These are phyloP conservation scores for Agastache rugosa DNA, from an alignment of 257 asterid species.

Conservation along the genomic window DNA sequence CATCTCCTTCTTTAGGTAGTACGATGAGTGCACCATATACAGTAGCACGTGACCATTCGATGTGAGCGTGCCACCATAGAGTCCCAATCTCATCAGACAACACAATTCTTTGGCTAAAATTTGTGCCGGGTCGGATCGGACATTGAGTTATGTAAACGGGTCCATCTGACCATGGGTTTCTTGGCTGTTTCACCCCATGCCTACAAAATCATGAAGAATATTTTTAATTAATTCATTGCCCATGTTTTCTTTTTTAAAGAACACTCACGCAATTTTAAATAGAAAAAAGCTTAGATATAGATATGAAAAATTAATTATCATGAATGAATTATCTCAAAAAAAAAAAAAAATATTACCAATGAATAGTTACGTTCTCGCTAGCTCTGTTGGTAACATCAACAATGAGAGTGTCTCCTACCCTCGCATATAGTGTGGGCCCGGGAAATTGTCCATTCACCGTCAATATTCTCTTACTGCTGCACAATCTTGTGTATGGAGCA, in stretches of 20 bases:
- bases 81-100: slow-evolving; percentile 63
- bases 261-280: too few species aligned
- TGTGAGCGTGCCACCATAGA: slow-evolving; percentile 75
- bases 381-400: slow-evolving; percentile 47
- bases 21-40: slow-evolving; percentile 57
- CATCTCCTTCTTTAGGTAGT: slow-evolving; percentile 38
- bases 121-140: slow-evolving; percentile 54
- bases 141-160: slow-evolving; percentile 62
- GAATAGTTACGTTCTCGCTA: slow-evolving; percentile 45
- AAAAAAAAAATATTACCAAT: too few species aligned
- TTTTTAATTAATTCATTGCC: background rate
- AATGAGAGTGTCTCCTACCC: slow-evolving; percentile 43
- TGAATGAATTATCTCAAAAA: too few species aligned
- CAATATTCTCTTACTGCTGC: slow-evolving; percentile 46
- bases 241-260: background rate
- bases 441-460: slow-evolving; percentile 55
- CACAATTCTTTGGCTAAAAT: slow-evolving; percentile 47
- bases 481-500: slow-evolving; percentile 42
- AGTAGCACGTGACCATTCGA: slow-evolving; percentile 59
- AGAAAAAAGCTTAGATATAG: too few species aligned
- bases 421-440: slow-evolving; percentile 48
- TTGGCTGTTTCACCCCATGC: slow-evolving; percentile 68
- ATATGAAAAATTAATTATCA: too few species aligned
- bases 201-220: slow-evolving; percentile 28
- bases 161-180: slow-evolving; percentile 69